A percentile compares a stretch with the other conserved stretches of the same genome.
phyloP scores from a whole-genome alignment of 768 basidiomycete genomes.

The Mycena sanguinolenta region DNA sequence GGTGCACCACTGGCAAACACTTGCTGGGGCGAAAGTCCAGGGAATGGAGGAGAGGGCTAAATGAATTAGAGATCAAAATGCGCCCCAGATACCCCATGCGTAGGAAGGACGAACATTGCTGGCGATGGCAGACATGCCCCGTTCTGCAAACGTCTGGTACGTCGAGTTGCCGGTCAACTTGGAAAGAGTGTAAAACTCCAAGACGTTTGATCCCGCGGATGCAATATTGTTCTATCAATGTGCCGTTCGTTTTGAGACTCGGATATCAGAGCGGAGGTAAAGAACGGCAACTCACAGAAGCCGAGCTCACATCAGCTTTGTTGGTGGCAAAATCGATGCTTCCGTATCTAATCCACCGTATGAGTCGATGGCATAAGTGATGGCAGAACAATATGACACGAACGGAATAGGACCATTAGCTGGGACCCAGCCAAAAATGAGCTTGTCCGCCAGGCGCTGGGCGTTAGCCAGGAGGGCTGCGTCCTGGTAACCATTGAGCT shows the following conservation, averaged over 20 bases:
- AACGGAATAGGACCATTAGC: conserved; percentile 29
- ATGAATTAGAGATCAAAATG: neutral
- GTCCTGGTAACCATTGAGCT: conserved; percentile 50
- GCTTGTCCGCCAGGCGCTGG: conserved; percentile 27
- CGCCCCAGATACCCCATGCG: neutral
- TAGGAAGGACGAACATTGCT: conserved; percentile 19
- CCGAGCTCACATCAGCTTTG: conserved; percentile 14
- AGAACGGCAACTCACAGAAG: conserved; percentile 9
- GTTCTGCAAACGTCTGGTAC: conserved; percentile 27
- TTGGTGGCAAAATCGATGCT: conserved; percentile 19
- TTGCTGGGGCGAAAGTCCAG: conserved; percentile 20
- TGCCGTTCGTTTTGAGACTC: conserved; percentile 6
- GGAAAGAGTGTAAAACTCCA: conserved; percentile 28
- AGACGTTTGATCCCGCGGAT: conserved; percentile 25
- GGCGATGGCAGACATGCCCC: conserved; percentile 26
- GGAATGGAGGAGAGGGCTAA: conserved; percentile 24
- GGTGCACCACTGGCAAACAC: conserved; percentile 22
- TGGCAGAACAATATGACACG: neutral
- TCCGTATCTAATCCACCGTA: conserved; percentile 19
- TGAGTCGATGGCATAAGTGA: neutral
- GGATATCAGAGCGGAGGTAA: neutral
- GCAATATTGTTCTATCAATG: conserved; percentile 24
- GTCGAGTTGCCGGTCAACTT: conserved; percentile 26
- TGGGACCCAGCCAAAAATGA: conserved; percentile 26
- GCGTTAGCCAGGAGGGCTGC: conserved; percentile 27